phyloP scores from a whole-genome alignment of 371 early-diverging fungal species.

The Batkoa obscura region DNA sequence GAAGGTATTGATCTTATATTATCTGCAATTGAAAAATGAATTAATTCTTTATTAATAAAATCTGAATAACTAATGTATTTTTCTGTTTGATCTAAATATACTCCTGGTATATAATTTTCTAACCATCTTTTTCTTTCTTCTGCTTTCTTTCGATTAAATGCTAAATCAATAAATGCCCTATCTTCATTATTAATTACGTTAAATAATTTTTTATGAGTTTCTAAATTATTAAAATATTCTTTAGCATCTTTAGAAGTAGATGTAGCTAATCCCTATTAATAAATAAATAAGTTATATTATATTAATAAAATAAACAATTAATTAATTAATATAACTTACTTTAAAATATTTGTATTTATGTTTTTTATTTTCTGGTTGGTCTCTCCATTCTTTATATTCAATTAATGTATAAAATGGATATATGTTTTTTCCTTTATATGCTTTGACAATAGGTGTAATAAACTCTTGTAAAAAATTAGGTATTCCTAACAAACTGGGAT shows the following conservation, averaged over 20 bases:
- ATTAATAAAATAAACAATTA: too few relatives aligned
- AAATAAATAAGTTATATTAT: background rate
- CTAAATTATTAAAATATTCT: constrained; percentile 79
- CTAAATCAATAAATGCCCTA: constrained; percentile 81
- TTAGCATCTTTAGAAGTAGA: constrained; percentile 83
- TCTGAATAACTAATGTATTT: constrained; percentile 69
- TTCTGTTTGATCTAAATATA: constrained; percentile 78
- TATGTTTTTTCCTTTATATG: constrained; percentile 20
- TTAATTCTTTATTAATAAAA: constrained; percentile 96
- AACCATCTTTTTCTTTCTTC: constrained; percentile 98
- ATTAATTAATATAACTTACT: constrained; percentile 15
- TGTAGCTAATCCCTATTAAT: constrained; percentile 86
- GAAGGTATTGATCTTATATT: constrained; percentile 96
- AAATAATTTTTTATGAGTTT: constrained; percentile 81
- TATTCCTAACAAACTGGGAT: constrained; percentile 86
- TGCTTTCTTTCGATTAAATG: constrained; percentile 95
- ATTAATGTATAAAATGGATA: constrained; percentile 89
- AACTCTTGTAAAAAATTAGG: constrained; percentile 96
- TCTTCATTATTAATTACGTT: constrained; percentile 38
- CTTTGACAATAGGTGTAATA: constrained; percentile 97
- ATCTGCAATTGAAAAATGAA: constrained; percentile 96
- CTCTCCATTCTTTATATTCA: constrained; percentile 90
- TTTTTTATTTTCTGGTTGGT: constrained; percentile 31
- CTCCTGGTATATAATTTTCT: constrained; percentile 69
- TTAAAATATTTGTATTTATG: constrained; percentile 97